Evolutionary conservation across 2,329 filamentous ascomycete species (phyloP).

Genomic region (Microdochium bolleyi): DNA sequence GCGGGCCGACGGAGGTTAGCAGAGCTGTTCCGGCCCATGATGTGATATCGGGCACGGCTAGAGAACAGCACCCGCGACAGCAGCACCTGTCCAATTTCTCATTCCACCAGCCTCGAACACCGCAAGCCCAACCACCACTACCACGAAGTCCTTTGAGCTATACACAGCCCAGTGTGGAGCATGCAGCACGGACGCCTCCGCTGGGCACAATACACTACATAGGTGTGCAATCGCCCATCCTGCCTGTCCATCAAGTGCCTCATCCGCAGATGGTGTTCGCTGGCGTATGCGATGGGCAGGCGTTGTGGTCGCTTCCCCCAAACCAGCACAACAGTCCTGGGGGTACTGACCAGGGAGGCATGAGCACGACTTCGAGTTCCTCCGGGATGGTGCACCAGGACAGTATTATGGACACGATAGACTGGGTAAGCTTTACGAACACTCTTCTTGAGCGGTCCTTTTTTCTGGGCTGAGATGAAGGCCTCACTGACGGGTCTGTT

Average conservation of each 20-base stretch:
- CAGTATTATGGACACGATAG: constrained; percentile 45
- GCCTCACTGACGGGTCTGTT: neutral
- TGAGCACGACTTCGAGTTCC: neutral
- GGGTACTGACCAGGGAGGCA: constrained; percentile 31
- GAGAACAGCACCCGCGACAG: constrained; percentile 1
- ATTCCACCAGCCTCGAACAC: neutral
- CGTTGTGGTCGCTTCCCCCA: constrained; percentile 33
- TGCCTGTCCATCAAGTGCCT: neutral
- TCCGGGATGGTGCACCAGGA: constrained; percentile 8
- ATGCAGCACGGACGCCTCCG: constrained; percentile 5
- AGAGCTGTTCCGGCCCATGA: constrained; percentile 9
- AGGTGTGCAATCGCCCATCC: neutral
- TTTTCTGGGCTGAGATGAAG: too few species aligned
- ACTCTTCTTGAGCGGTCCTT: neutral
- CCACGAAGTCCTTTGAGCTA: constrained; percentile 1
- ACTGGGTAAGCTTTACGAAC: constrained; percentile 48
- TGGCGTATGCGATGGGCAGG: constrained; percentile 39
- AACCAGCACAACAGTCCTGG: constrained; percentile 30
- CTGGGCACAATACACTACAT: neutral
- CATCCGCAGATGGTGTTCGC: constrained; percentile 30
- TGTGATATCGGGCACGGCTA: neutral
- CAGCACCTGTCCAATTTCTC: neutral
- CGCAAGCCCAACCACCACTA: neutral
- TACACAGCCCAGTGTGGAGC: neutral
- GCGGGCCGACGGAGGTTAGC: constrained; percentile 38